Conservation (phyloP, 139 green algal genomes). For the Chlamydomonas sphaeroides region DNA sequence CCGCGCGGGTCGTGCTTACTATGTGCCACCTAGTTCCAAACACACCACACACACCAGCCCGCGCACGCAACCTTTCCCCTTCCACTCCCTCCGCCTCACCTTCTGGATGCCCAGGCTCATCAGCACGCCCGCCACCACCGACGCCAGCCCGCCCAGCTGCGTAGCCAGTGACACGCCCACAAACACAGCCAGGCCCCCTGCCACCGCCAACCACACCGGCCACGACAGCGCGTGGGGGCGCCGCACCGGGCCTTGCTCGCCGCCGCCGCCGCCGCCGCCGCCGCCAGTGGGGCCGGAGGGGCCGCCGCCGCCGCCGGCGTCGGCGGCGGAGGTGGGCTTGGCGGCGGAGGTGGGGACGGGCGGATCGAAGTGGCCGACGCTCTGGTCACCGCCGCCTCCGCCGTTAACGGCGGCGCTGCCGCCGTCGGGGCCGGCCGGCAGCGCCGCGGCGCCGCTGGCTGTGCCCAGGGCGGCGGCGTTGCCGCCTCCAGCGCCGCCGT, state of each 20-base stretch:
- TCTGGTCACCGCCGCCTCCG: not conserved
- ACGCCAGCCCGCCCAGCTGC: not conserved
- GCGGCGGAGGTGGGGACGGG: not conserved
- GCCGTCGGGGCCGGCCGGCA: not conserved
- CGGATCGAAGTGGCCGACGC: constrained; percentile 24
- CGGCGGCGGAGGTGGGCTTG: too few species aligned
- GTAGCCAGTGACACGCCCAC: not conserved
- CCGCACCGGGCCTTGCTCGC: not conserved
- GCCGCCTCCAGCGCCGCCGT: not conserved
- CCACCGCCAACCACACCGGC: constrained; percentile 2
- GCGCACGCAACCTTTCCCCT: too few species aligned
- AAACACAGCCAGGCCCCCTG: not conserved
- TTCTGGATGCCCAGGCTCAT: not conserved
- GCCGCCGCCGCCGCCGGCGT: not conserved
- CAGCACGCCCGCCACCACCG: not conserved
- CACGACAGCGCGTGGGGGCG: constrained; percentile 28
- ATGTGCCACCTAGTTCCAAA: too few species aligned
- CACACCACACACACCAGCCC: too few species aligned
- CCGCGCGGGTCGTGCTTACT: too few species aligned
- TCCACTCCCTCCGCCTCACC: too few species aligned
- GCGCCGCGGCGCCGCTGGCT: not conserved
- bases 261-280: not conserved
- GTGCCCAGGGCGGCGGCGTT: not conserved
- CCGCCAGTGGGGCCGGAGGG: not conserved
- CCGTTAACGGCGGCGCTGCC: not conserved